These are phyloP conservation scores for Juncus inflexus DNA, from an alignment of 176 grass and related monocot species.

Conservation along the genomic window DNA sequence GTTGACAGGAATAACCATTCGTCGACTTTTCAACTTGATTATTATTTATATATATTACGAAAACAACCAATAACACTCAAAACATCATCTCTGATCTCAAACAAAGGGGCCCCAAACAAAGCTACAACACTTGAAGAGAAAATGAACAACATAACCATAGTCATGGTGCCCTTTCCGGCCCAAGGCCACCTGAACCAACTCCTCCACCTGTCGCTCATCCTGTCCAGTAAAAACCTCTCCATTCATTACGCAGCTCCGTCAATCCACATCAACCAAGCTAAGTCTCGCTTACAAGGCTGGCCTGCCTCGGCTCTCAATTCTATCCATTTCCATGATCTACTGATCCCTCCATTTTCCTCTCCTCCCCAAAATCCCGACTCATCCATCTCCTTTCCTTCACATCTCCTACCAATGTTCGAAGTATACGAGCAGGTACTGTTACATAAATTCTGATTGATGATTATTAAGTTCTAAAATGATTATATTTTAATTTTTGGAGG, in stretches of 20 bases:
- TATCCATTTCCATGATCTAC: slow-evolving; percentile 47
- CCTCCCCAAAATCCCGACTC: slow-evolving; percentile 30
- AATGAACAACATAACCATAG: slow-evolving; percentile 32
- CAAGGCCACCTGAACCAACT: slow-evolving; percentile 80
- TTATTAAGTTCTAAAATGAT: too few relatives aligned
- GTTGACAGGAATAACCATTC: too few relatives aligned
- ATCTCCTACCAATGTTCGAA: slow-evolving; percentile 51
- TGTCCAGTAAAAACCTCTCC: slow-evolving; percentile 36
- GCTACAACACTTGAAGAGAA: too few relatives aligned
- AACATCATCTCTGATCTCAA: too few relatives aligned
- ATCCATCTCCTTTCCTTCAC: slow-evolving; percentile 36
- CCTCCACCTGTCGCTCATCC: slow-evolving; percentile 57
- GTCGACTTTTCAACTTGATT: background rate
- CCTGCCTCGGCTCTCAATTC: background rate
- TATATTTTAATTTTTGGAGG: too few relatives aligned
- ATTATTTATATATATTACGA: too few relatives aligned
- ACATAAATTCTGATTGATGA: too few relatives aligned
- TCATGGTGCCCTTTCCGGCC: slow-evolving; percentile 49
- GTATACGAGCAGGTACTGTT: slow-evolving; percentile 18
- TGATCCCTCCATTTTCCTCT: slow-evolving; percentile 32
- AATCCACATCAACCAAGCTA: slow-evolving; percentile 48
- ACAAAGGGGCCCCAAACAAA: too few relatives aligned
- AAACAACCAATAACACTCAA: too few relatives aligned
- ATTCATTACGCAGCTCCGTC: slow-evolving; percentile 54
- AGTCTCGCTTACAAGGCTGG: slow-evolving; percentile 48